Evolutionary conservation across 2,329 filamentous ascomycete genomes (phyloP).

Genomic region (Trematosphaeria pertusa): DNA sequence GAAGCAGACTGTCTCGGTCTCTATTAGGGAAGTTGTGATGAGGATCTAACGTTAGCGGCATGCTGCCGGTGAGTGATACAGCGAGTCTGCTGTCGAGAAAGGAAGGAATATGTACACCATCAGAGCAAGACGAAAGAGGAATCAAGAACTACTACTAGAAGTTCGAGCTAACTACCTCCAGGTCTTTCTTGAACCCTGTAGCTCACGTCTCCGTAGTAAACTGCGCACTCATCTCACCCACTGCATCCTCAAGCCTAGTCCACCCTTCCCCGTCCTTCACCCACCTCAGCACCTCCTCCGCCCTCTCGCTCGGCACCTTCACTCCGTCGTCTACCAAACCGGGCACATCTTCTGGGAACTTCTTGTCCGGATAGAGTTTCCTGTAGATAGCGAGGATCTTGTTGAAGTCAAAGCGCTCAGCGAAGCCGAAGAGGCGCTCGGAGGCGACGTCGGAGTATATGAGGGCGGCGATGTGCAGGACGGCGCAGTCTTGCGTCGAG

Average conservation of each 20-base stretch:
- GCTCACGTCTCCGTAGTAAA: too few species aligned
- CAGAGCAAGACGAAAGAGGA: too few species aligned
- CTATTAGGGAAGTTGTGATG: too few species aligned
- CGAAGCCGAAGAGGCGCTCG: constrained; percentile 64
- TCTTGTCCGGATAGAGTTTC: constrained; percentile 49
- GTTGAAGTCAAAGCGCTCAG: constrained; percentile 56
- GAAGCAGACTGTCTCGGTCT: too few species aligned
- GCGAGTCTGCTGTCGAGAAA: too few species aligned
- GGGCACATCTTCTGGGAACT: constrained; percentile 36
- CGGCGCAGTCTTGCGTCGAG: constrained; percentile 44
- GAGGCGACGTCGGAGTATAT: constrained; percentile 54
- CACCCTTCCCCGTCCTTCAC: constrained; percentile 34
- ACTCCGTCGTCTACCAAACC: constrained; percentile 24
- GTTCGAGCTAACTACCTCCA: too few species aligned
- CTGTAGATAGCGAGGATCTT: constrained; percentile 49
- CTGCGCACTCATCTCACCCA: constrained; percentile 24
- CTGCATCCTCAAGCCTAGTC: constrained; percentile 31
- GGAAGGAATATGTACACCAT: too few species aligned
- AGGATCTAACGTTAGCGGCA: too few species aligned
- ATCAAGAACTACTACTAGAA: too few species aligned
- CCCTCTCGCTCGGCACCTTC: constrained; percentile 27
- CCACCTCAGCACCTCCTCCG: constrained; percentile 36
- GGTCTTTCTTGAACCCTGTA: too few species aligned
- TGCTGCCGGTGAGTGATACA: too few species aligned
- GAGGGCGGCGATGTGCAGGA: constrained; percentile 61